phyloP scores from a whole-genome alignment of 352 stramenopile species.

The Globisporangium okanoganense region DNA sequence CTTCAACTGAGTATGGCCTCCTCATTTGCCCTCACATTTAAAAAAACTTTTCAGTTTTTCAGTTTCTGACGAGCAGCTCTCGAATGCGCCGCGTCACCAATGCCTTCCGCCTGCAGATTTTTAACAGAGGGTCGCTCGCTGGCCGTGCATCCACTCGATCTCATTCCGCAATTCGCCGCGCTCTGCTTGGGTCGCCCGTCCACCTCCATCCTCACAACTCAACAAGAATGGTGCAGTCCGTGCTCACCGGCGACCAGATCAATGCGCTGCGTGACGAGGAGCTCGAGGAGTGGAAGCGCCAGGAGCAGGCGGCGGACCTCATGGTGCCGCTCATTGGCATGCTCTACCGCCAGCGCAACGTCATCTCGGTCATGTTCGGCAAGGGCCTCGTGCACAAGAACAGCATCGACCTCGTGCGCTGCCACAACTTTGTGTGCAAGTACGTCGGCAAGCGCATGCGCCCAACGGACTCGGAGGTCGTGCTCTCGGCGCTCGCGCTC shows the following conservation, averaged over 20 bases:
- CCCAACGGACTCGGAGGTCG: constrained; percentile 67
- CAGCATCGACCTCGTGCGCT: constrained; percentile 80
- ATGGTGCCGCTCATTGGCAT: constrained; percentile 82
- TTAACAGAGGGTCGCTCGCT: background rate
- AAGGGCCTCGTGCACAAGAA: constrained; percentile 85
- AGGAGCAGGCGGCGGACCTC: constrained; percentile 78
- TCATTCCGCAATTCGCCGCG: constrained; percentile 20
- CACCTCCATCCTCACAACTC: background rate
- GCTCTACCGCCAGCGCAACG: constrained; percentile 81
- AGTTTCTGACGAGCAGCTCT: background rate
- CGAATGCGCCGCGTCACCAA: constrained; percentile 4
- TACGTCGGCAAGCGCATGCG: constrained; percentile 79
- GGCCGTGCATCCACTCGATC: background rate
- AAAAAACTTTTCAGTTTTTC: background rate
- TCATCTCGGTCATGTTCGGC: constrained; percentile 80
- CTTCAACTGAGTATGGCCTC: background rate
- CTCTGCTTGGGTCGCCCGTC: constrained; percentile 12
- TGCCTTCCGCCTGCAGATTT: background rate
- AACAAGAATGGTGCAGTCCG: constrained; percentile 30
- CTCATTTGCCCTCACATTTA: background rate
- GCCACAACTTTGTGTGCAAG: constrained; percentile 82
- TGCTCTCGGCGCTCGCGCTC: constrained; percentile 59
- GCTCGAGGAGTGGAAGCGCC: constrained; percentile 70
- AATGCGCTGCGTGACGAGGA: constrained; percentile 52
- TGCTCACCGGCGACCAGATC: constrained; percentile 44